phyloP scores from a whole-genome alignment of 768 basidiomycete species.

The Mycena filopes region DNA sequence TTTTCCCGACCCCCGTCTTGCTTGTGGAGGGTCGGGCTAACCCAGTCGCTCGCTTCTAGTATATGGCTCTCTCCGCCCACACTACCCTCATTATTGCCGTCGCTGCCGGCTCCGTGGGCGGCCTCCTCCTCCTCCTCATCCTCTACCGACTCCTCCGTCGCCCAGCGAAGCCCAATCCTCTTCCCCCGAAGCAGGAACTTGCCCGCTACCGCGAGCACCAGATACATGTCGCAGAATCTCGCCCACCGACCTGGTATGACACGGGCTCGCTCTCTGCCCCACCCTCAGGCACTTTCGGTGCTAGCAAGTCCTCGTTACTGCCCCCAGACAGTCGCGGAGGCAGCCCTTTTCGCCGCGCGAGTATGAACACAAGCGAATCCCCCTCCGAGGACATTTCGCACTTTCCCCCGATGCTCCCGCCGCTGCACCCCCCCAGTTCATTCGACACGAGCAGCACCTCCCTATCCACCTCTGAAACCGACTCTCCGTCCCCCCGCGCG shows the following conservation, averaged over 20 bases:
- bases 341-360: conserved; percentile 31
- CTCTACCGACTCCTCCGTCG: conserved; percentile 51
- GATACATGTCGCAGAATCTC: conserved; percentile 6
- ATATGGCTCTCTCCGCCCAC: conserved; percentile 34
- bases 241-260: conserved; percentile 37
- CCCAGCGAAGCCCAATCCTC: conserved; percentile 51
- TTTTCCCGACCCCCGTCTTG: no score
- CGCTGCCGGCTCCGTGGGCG: conserved; percentile 55
- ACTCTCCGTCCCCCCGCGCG: conserved; percentile 18
- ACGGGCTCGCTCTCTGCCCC: conserved; percentile 37
- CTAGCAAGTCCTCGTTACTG: conserved; percentile 49
- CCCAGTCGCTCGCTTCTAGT: conserved; percentile 23
- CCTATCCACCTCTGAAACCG: conserved; percentile 32
- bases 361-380: conserved; percentile 30
- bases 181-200: conserved; percentile 74
- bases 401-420: conserved; percentile 29
- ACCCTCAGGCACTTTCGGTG: conserved; percentile 31
- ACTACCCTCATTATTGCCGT: conserved; percentile 62
- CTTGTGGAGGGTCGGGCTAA: not conserved
- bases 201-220: conserved; percentile 69
- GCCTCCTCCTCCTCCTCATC: conserved; percentile 49
- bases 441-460: conserved; percentile 41
- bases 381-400: conserved; percentile 30
- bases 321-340: conserved; percentile 29
- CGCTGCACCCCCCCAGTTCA: conserved; percentile 37